A percentile compares a stretch with the other conserved stretches of the same genome.
Conservation (phyloP, 768 basidiomycete genomes). For the Auriculariales sp. region DNA sequence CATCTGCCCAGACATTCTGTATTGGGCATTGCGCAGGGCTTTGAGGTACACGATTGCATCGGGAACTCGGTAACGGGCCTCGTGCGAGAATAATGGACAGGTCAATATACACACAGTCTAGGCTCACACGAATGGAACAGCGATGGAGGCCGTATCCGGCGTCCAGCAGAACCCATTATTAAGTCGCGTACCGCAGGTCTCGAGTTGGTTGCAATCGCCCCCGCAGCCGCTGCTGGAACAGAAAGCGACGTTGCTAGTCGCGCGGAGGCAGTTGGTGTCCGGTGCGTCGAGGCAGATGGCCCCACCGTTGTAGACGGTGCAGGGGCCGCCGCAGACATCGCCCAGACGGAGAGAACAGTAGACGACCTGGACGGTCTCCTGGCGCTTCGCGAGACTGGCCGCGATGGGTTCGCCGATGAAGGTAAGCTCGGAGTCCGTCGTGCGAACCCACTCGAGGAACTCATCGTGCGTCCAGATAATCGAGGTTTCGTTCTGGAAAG, state of each 20-base stretch:
- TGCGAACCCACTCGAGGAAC: slow-evolving; percentile 9
- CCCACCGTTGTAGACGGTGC: slow-evolving; percentile 19
- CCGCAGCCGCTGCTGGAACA: slow-evolving; percentile 14
- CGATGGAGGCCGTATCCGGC: slow-evolving; percentile 17
- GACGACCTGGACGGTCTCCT: slow-evolving; percentile 13
- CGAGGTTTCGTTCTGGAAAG: too few species aligned
- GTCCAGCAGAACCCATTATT: slow-evolving; percentile 17
- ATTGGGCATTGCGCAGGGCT: too few species aligned
- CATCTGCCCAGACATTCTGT: too few species aligned
- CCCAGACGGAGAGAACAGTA: slow-evolving; percentile 14
- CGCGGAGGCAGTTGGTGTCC: slow-evolving; percentile 17
- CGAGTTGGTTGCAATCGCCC: slow-evolving; percentile 13
- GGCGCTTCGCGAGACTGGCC: slow-evolving; percentile 5
- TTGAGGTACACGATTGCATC: too few species aligned
- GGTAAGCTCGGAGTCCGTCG: slow-evolving; percentile 12
- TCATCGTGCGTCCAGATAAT: slow-evolving; percentile 4
- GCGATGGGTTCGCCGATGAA: slow-evolving; percentile 10
- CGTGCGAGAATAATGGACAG: too few species aligned
- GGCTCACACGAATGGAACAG: slow-evolving; percentile 2
- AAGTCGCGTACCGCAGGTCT: slow-evolving; percentile 13
- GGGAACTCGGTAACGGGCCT: too few species aligned
- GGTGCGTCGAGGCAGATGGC: slow-evolving; percentile 16
- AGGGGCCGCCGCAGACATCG: slow-evolving; percentile 17
- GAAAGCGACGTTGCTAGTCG: slow-evolving; percentile 17
- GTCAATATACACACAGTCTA: too few species aligned